phyloP scores from a whole-genome alignment of 306 rosid genomes.

The Acmispon strigosus region DNA sequence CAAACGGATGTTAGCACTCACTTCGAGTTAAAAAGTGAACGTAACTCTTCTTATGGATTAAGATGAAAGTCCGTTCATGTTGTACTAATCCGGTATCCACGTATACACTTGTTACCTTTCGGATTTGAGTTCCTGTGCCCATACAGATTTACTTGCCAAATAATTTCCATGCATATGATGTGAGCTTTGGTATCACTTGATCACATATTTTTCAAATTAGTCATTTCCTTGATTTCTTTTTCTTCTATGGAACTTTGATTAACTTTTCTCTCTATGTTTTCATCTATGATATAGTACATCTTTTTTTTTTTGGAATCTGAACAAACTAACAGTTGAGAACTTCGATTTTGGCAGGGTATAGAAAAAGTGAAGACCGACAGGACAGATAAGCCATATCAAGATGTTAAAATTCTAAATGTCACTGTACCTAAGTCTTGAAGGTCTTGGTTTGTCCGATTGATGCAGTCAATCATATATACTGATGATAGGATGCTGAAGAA shows the following conservation, averaged over 20 bases:
- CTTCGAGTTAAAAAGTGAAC: too few relatives aligned
- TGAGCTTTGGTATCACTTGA: neutral
- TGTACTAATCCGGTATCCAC: neutral
- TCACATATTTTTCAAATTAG: neutral
- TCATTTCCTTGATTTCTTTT: neutral
- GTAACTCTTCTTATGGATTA: too few relatives aligned
- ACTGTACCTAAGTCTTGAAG: slow-evolving; percentile 87
- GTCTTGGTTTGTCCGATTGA: neutral
- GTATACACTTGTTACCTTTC: neutral
- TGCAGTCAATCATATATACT: neutral
- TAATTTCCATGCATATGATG: neutral
- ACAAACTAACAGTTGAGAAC: slow-evolving; percentile 2
- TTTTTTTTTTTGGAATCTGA: neutral
- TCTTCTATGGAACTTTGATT: neutral
- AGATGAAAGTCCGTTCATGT: too few relatives aligned
- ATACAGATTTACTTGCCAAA: neutral
- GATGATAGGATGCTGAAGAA: slow-evolving; percentile 1
- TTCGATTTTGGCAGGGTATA: slow-evolving; percentile 54
- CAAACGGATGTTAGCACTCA: too few relatives aligned
- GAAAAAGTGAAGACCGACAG: slow-evolving; percentile 94
- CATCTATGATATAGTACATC: neutral
- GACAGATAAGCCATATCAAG: slow-evolving; percentile 82
- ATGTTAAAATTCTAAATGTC: slow-evolving; percentile 87
- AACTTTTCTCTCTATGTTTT: neutral
- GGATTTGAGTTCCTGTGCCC: neutral